phyloP scores from a whole-genome alignment of 345 rosid species.

The Streptanthus diversifolius region DNA sequence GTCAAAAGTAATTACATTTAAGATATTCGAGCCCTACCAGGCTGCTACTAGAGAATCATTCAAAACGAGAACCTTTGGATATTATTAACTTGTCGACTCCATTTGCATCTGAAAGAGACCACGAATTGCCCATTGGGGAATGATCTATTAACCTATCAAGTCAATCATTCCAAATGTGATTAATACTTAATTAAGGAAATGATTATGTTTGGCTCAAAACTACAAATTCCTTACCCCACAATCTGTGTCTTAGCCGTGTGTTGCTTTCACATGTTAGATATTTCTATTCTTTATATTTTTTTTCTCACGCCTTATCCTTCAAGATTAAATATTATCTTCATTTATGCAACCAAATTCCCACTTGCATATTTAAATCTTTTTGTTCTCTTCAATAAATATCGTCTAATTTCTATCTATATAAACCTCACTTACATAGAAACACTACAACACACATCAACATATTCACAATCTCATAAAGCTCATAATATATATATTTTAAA shows the following conservation, averaged over 20 bases:
- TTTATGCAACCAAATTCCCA: conserved; percentile 10
- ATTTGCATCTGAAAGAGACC: background rate
- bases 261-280: conserved; percentile 24
- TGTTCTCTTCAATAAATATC: background rate
- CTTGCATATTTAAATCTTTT: background rate
- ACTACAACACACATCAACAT: conserved; percentile 10
- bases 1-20: too few relatives aligned
- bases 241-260: conserved; percentile 14
- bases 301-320: background rate
- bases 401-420: background rate
- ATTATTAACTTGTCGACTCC: conserved; percentile 4
- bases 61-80: background rate
- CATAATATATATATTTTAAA: background rate
- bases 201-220: conserved; percentile 18
- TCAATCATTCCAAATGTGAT: conserved; percentile 1
- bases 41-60: background rate
- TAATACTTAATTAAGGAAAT: conserved; percentile 15
- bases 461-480: conserved; percentile 4
- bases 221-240: conserved; percentile 5
- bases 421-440: background rate
- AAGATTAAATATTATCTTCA: conserved; percentile 19
- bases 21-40: background rate
- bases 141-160: background rate
- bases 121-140: background rate
- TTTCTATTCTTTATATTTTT: background rate